Evolutionary conservation across 345 rosid species (phyloP), one percentile per base, ranked within the genome.

Genomic region (Arabis alpina): DNA sequence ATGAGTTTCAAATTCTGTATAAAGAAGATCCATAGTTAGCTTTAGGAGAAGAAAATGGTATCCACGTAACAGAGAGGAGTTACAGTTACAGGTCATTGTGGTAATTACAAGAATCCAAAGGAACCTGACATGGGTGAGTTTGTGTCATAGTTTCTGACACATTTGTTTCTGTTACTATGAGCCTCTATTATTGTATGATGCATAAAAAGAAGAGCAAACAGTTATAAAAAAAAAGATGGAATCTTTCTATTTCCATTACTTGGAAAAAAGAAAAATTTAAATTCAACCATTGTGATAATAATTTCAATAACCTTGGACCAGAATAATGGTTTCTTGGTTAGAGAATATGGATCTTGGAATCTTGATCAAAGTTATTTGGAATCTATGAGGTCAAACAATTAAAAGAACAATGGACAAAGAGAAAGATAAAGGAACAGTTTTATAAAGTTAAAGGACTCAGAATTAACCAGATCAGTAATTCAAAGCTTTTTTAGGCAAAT

Each of bases 171-270:
- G 74, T 54, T 66, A 59, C 80, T 66, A 61, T 65, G 58, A 78
- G 70, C 57, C 83, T 79, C 85, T 70, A 79, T 79, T 75, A 77
- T 83, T 83, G 77, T 76, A 77, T 61, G 77, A 64, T 61, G 68
- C 80, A 79, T 73, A 27, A 76, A 79, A 80, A 79, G 80, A 75
- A 72, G 83, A 61, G 74, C 57, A 68, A 34, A 43, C 40, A 10
- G 55, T 28, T 0, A n/a, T n/a, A 19, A 57, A 39, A 74, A 74
- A 57, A 25, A 72, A 74, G 13, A 63, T 53, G 60, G 83, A 80
- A 81, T 80, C 83, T 67, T 73, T 70, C 75, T 5, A 73, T 70
- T 49, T 57, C 42, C 45, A 73, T 39, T 54, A 54, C 45, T 44
- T 43, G 37, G 63, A 61, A 39, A 7, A 32, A 30, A 54, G 4